Evolutionary conservation across 192 early-diverging fungal species (phyloP).

Genomic region (Obelidium mucronatum): DNA sequence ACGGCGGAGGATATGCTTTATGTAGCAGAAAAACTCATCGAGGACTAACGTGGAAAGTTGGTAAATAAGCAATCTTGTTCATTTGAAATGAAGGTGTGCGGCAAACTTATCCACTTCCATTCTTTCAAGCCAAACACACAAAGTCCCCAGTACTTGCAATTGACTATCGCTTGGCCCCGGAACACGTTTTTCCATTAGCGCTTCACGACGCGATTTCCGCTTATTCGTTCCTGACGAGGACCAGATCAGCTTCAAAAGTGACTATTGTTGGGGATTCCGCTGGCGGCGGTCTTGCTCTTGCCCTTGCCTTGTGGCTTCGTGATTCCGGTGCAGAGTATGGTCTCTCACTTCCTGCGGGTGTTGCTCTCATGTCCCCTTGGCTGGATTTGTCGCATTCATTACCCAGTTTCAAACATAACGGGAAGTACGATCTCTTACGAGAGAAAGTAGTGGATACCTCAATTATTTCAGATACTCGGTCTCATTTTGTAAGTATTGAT

Average conservation of each 20-base stretch:
- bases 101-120: neutral
- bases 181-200: slow-evolving; percentile 80
- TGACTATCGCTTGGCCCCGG: slow-evolving; percentile 84
- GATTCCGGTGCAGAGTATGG: slow-evolving; percentile 27
- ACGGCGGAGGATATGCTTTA: slow-evolving; percentile 36
- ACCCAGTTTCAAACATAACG: slow-evolving; percentile 52
- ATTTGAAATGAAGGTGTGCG: neutral
- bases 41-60: slow-evolving; percentile 42
- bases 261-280: slow-evolving; percentile 59
- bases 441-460: slow-evolving; percentile 42
- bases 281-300: slow-evolving; percentile 59
- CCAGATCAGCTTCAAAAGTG: slow-evolving; percentile 52
- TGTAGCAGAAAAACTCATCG: slow-evolving; percentile 41
- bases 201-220: slow-evolving; percentile 82
- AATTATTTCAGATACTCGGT: slow-evolving; percentile 34
- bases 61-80: slow-evolving; percentile 49
- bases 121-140: slow-evolving; percentile 53
- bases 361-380: slow-evolving; percentile 72
- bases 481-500: slow-evolving; percentile 33
- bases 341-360: slow-evolving; percentile 58
- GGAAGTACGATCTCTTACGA: slow-evolving; percentile 45
- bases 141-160: slow-evolving; percentile 60
- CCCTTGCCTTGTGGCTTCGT: slow-evolving; percentile 48
- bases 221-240: slow-evolving; percentile 69
- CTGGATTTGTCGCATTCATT: slow-evolving; percentile 59